A percentile compares a stretch with the other conserved stretches of the same genome.
These are phyloP conservation scores for Yamadazyma buinensis DNA, from an alignment of 1,139 yeast species.

Conservation along the genomic window DNA sequence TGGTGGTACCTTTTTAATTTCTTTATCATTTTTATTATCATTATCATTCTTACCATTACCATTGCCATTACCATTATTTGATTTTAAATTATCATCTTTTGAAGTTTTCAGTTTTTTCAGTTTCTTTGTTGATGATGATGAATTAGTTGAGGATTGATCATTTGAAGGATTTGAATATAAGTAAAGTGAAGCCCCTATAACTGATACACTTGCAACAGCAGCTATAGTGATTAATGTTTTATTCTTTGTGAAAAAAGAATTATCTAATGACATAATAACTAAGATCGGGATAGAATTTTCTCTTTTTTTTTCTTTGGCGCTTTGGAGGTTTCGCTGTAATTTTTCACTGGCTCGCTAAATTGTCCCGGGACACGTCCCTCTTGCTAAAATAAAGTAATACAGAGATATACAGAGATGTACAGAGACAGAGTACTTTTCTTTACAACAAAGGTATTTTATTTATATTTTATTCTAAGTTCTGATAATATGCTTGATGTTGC, in stretches of 20 bases:
- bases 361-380: neutral
- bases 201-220: constrained; percentile 59
- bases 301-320: neutral
- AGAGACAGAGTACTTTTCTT: too few relatives aligned
- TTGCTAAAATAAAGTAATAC: too few relatives aligned
- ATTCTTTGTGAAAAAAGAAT: constrained; percentile 49
- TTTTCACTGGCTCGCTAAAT: constrained; percentile 5
- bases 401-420: too few relatives aligned
- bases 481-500: constrained; percentile 34
- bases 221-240: constrained; percentile 55
- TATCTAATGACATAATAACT: constrained; percentile 8
- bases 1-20: constrained; percentile 11
- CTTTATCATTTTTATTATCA: constrained; percentile 10
- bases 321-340: neutral
- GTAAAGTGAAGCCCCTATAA: constrained; percentile 48
- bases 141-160: neutral
- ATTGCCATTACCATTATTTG: too few relatives aligned
- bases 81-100: constrained; percentile 21
- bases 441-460: too few relatives aligned
- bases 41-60: too few relatives aligned
- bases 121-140: constrained; percentile 8
- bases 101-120: constrained; percentile 40
- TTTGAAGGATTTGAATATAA: constrained; percentile 8
- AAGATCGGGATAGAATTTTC: too few relatives aligned
- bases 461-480: constrained; percentile 18